phyloP scores from a whole-genome alignment of 495 filamentous ascomycete genomes.

The Copromyces sp. region DNA sequence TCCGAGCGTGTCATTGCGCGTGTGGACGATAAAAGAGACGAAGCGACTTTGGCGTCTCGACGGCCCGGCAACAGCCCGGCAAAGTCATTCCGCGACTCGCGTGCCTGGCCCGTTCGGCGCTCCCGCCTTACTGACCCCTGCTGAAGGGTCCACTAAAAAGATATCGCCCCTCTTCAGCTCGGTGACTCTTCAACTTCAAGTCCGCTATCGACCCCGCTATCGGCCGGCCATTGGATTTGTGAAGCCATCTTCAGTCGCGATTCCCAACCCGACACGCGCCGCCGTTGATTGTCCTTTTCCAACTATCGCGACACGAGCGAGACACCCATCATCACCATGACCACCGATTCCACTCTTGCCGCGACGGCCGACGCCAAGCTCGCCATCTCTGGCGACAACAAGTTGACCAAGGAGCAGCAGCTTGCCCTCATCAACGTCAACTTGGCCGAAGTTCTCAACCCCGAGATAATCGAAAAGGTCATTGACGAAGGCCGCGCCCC shows the following conservation, averaged over 20 bases:
- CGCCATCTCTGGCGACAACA: conserved; percentile 2
- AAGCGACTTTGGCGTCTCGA: neutral
- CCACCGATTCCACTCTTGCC: conserved; percentile 8
- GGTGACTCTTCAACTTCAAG: neutral
- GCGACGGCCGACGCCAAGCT: conserved; percentile 11
- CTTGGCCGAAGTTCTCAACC: conserved; percentile 74
- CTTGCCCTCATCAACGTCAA: conserved; percentile 70
- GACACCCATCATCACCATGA: neutral
- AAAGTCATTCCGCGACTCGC: neutral
- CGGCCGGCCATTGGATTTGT: neutral
- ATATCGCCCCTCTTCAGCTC: neutral
- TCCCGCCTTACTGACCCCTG: neutral
- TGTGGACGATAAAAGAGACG: neutral
- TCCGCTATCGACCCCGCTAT: neutral
- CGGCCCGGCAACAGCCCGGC: neutral
- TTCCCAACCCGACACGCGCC: neutral
- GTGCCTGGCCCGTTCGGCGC: neutral
- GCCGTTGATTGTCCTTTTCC: neutral
- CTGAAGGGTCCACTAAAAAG: neutral
- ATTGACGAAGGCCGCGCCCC: conserved; percentile 62
- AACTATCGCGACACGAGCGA: neutral
- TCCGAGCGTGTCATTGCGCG: neutral
- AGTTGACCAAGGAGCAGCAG: conserved; percentile 20
- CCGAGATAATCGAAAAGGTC: conserved; percentile 70
- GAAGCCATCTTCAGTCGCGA: neutral